These are phyloP conservation scores for Erodium chrysanthum DNA, from an alignment of 441 rosid species.

Conservation along the genomic window DNA sequence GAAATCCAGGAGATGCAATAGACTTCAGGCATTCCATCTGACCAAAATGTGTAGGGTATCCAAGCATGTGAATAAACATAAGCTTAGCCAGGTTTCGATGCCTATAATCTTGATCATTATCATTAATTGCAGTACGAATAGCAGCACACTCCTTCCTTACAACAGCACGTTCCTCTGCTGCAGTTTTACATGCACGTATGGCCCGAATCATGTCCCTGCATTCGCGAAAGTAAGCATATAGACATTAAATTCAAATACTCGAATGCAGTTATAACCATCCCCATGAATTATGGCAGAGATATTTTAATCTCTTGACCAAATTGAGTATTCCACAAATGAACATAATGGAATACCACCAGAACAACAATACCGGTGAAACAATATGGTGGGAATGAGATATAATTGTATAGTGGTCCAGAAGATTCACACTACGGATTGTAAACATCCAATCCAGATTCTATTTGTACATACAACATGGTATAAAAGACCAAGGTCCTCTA, in stretches of 20 bases:
- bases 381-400: neutral
- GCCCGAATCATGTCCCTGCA: slow-evolving; percentile 98
- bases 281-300: neutral
- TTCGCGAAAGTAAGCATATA: slow-evolving; percentile 17
- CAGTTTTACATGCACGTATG: slow-evolving; percentile 95
- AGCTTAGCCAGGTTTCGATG: slow-evolving; percentile 93
- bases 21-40: slow-evolving; percentile 98
- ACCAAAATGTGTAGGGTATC: slow-evolving; percentile 98
- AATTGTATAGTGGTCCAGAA: neutral
- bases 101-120: slow-evolving; percentile 79
- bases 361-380: neutral
- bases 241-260: neutral
- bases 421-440: too few species aligned
- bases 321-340: slow-evolving; percentile 1
- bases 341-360: neutral
- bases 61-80: slow-evolving; percentile 99
- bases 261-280: slow-evolving; percentile 1
- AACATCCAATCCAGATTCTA: too few species aligned
- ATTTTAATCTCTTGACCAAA: neutral
- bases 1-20: slow-evolving; percentile 87
- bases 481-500: too few species aligned
- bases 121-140: slow-evolving; percentile 78
- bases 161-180: slow-evolving; percentile 96
- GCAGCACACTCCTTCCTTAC: slow-evolving; percentile 96
- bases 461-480: too few species aligned